Base-by-base conservation (phyloP, 1,284 basidiomycete species). In the Leccinum subrobustum region DNA sequence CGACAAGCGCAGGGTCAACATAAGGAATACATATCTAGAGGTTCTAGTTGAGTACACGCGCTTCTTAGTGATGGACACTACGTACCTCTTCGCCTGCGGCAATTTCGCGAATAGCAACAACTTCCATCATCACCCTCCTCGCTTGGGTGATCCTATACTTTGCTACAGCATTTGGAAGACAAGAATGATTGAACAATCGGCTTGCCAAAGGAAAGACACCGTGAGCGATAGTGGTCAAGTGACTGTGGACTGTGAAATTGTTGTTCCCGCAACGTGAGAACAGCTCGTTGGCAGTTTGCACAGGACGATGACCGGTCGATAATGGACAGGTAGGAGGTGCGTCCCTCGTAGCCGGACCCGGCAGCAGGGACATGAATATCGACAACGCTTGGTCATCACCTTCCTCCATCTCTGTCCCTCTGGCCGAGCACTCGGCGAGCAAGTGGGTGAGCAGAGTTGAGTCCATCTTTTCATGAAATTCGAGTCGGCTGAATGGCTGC, bases 111-210 rank as follows among this genome's bases (percentile, higher is more conserved):
- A 92, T 75, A 1, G 86, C 81, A 12, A 88, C 77, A 6, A 91
- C 75, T 60, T 87, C 79, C 86, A 91, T 87, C 16, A 63, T 67
- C 7, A 84, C 78, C 8, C 74, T 68, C 33, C 77, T 67, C 11
- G 67, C 73, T 4, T 66, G 67, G 9, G 66, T 68, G 23, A 89
- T 75, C 42, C 73, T 69, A 67, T 87, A 91, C 68, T 82, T 85
- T 23, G 83, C 78, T n/a, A 81, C 82, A 20, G 88, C 86, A 63
- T 90, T 91, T 3, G 90, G 89, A 12, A 80, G 66, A 70, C 90
- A 92, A 4, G 88, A 90, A 68, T 92, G 90, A 68, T 92, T 92
- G 75, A 91, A 89, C 9, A 84, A 69, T 11, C 88, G 81, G 67
- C 90, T 91, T 2, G 89, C 85, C 20, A 84, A 70, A 7, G 90